Evolutionary conservation across 164 flowering plant genomes (phyloP), one percentile per base, ranked within the genome.

Genomic region (Piper betle): DNA sequence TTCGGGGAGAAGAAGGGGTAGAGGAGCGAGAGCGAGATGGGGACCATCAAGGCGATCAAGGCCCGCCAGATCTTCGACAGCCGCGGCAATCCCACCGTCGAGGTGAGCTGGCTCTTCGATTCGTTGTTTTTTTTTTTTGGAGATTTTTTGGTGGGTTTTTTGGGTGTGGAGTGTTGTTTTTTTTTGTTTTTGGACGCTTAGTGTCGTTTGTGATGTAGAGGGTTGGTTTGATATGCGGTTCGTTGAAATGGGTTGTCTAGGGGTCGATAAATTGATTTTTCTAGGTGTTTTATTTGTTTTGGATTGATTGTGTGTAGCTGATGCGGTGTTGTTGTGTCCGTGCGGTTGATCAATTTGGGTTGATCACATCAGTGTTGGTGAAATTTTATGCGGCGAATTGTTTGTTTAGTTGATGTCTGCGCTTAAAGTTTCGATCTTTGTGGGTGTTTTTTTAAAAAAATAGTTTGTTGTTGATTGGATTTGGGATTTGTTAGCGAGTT

Each of bases 21-120:
- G 33, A 25, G 33, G 39, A 40, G 6, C 20, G 17, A 39, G 53
- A 19, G 50, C 54, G 53, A 25, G 58, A 77, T 75, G 80, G 74
- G 64, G 33, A 76, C 80, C 20, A 81, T 81, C 74, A 72, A 71
- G 62, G 11, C 39, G 54, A 66, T 81, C 18, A 81, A 77, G 71
- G 85, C 85, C 42, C 68, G 85, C 52, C 85, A 81, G 72, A 79
- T 81, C 74, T 81, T 79, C 67, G 85, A 81, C 68, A 79, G 83
- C 70, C 82, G 85, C 68, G 83, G 85, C 52, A 81, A 81, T 61
- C 85, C 85, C 20, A 81, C 85, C 37, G 82, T 78, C 12, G 84
- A 81, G 72, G 84, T 81, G 5, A 60, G 20, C 18, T 25, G 17
- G 5, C 7, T 2, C 16, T 19, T 62, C 39, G 15, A 54, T n/a